phyloP scores from a whole-genome alignment of 83 land plant species.

The Picea abies region DNA sequence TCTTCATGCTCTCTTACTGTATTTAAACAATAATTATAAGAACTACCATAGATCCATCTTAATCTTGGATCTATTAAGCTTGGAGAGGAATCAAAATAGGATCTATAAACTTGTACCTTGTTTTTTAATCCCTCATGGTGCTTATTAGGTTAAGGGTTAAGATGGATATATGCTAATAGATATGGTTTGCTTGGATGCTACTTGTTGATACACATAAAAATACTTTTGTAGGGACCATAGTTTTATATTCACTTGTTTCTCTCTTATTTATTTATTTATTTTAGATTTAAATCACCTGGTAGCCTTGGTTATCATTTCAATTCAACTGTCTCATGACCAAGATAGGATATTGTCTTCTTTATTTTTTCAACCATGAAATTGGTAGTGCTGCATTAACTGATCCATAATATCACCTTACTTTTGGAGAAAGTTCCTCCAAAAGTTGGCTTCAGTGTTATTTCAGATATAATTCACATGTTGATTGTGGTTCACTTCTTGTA shows the following conservation, averaged over 20 bases:
- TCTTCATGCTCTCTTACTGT: too few species aligned
- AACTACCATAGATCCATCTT: too few species aligned
- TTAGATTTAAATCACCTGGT: background rate
- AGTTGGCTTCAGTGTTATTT: too few species aligned
- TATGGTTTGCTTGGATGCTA: too few species aligned
- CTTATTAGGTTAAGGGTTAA: too few species aligned
- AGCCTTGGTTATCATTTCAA: background rate
- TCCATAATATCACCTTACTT: background rate
- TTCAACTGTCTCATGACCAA: background rate
- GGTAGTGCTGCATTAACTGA: background rate
- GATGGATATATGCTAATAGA: too few species aligned
- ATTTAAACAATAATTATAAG: too few species aligned
- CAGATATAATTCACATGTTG: background rate
- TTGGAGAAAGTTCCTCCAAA: background rate
- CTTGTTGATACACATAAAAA: too few species aligned
- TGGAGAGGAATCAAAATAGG: too few species aligned
- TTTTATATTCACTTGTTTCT: background rate
- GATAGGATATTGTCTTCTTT: background rate
- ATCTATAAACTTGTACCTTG: too few species aligned
- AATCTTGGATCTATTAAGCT: too few species aligned
- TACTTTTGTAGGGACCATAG: background rate
- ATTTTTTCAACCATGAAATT: background rate
- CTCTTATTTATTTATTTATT: background rate
- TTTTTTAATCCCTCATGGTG: too few species aligned
- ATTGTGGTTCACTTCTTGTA: background rate